Base-by-base conservation (phyloP, 345 rosid genomes). In the Salix brachista region DNA sequence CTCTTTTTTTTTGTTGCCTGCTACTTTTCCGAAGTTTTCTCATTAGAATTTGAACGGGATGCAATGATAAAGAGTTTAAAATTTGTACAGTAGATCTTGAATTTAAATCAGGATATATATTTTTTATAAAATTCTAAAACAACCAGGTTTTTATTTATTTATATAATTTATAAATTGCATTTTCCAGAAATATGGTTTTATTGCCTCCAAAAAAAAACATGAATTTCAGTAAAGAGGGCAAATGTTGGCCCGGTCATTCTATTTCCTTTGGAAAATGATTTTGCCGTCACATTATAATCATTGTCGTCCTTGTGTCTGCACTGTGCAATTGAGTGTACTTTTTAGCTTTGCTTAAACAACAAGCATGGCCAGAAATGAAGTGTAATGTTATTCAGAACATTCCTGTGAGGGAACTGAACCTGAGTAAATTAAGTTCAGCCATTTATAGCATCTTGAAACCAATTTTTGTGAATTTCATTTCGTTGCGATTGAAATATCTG, bases 1-100 rank as follows among this genome's bases (percentile, higher is more conserved):
- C 70, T 28, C 67, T 30, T 3, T 30, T 32, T 67, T 61, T 41
- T 36, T 25, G 44, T 81, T 75, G 69, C 71, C 76, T 70, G 78
- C 52, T 58, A 39, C 69, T 76, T 84, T 80, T 69, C 62, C 65
- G 65, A 79, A 78, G 74, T 67, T 71, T 61, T 79, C 75, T 81
- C 70, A 37, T 74, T 30, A 30, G 32, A 30, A 3, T 30, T 30
- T 30, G 4, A 30, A 30, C 4, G 0, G 0, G 32, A 30, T 30
- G 32, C 0, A 30, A 30, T 3, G 32, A 4, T 30, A 30, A 30
- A 3, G 11, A 32, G 0, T 32, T 32, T 32, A 5, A 32, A 4
- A 32, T 32, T 0, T 32, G 5, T 4, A 32, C 0, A 30, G 0
- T 30, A 30, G 4, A 30, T 30, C 0, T 30, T 3, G 0, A 30